phyloP scores from a whole-genome alignment of 345 rosid species.

The Lepidium didymum region DNA sequence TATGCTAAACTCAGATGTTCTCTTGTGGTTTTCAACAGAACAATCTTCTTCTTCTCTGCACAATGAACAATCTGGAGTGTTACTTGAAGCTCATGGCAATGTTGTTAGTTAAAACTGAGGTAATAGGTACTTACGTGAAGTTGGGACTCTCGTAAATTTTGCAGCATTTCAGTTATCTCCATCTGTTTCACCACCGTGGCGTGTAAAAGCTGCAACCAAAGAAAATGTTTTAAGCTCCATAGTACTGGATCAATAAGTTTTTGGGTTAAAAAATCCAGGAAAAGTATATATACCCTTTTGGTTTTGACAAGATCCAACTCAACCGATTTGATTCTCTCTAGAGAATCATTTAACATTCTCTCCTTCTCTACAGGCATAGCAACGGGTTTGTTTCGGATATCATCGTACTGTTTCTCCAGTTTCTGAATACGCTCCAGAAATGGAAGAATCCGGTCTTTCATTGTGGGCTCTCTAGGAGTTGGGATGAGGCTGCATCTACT shows the following conservation, averaged over 20 bases:
- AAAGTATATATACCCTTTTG: slow-evolving; percentile 44
- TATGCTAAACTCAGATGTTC: slow-evolving; percentile 25
- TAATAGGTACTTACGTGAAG: slow-evolving; percentile 53
- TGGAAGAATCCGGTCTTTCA: slow-evolving; percentile 44
- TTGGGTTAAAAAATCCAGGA: not conserved
- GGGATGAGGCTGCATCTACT: not conserved
- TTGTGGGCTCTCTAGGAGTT: slow-evolving; percentile 4
- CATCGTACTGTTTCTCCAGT: slow-evolving; percentile 58
- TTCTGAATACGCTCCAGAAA: slow-evolving; percentile 71
- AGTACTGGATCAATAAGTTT: not conserved
- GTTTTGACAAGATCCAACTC: slow-evolving; percentile 91
- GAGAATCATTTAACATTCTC: slow-evolving; percentile 62
- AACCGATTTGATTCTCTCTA: slow-evolving; percentile 78
- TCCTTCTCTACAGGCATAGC: slow-evolving; percentile 79
- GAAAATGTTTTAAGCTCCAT: not conserved
- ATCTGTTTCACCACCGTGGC: slow-evolving; percentile 66
- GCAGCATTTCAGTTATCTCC: slow-evolving; percentile 62
- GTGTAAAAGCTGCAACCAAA: slow-evolving; percentile 54
- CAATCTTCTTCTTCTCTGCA: slow-evolving; percentile 32
- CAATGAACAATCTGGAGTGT: not conserved
- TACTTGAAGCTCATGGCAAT: not conserved
- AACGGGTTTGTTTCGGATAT: slow-evolving; percentile 58
- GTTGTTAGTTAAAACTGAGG: not conserved
- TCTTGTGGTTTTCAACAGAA: slow-evolving; percentile 14
- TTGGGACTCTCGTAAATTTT: slow-evolving; percentile 46